Base-by-base conservation (phyloP, 495 filamentous ascomycete genomes). In the Podospora bellae-mahoneyi region DNA sequence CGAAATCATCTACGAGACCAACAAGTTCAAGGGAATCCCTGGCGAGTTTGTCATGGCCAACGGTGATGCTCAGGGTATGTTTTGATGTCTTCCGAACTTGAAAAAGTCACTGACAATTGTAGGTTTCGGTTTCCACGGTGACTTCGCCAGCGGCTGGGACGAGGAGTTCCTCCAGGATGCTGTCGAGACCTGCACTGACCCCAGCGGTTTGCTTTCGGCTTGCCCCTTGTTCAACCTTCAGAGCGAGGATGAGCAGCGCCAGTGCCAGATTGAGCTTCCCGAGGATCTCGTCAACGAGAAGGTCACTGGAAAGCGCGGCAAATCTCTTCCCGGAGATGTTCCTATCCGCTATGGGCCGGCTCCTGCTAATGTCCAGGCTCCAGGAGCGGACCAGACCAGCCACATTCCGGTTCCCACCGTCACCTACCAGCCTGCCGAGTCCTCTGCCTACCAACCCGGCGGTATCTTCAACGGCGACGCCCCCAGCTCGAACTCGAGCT, bases 71-170 rank as follows among this genome's bases (percentile, higher is more conserved):
- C 89, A 88, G 66, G 92, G 87, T 84, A 78, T 69, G 78, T 72
- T 44, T 34, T 10, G 57, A 16, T 32, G 28, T 54, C 3, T 2
- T 15, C 10, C 9, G 16, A 5, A 5, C 13, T 67, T 48, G 10
- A 13, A 13, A 19, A 9, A 16, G 2, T 39, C 13, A 32, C n/a
- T 27, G 16, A 62, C 30, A 32, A 2, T 53, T 62, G 16, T 64
- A 86, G 88, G 92, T 55, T 93, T 82, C 66, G 92, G 91, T 19
- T 93, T 92, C 72, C 93, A 97, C 71, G 93, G 85, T 32, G 93
- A 97, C 74, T 96, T 96, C 79, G 91, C 96, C 72, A 86, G 81
- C 60, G 93, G 90, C 53, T 97, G 93, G 93, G 86, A 93, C 26
- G 73, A 75, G 4, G 79, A 79, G 1, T 84, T 89, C 73, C 80